Conservation (phyloP, 75 land plant species). For the Selaginella tamariscina region DNA sequence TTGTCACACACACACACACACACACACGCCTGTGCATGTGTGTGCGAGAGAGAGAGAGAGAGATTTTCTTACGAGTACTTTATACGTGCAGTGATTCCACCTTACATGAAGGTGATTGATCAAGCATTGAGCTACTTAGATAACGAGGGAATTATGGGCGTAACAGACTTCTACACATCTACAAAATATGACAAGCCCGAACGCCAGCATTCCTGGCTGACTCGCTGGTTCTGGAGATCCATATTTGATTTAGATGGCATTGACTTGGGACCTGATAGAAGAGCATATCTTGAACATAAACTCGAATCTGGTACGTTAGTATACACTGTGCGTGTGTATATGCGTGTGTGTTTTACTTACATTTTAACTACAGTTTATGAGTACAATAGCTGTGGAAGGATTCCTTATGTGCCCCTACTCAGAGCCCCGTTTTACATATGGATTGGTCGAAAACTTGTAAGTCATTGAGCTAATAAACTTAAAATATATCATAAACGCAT, state of each 20-base stretch:
- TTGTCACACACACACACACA: too few relatives aligned
- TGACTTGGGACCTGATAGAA: conserved; percentile 28
- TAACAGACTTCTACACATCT: conserved; percentile 31
- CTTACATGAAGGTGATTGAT: conserved; percentile 25
- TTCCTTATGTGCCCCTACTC: conserved; percentile 28
- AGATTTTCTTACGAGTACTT: too few relatives aligned
- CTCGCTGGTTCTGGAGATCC: conserved; percentile 31
- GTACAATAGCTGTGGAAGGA: conserved; percentile 18
- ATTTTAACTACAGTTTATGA: conserved; percentile 26
- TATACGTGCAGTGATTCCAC: conserved; percentile 26
- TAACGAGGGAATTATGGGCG: conserved; percentile 23
- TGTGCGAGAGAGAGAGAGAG: too few relatives aligned
- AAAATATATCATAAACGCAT: too few relatives aligned
- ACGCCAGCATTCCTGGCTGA: conserved; percentile 21
- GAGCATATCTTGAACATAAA: conserved; percentile 25
- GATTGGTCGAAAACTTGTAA: too few relatives aligned
- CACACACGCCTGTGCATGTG: too few relatives aligned
- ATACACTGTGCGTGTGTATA: not conserved
- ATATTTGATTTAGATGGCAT: conserved; percentile 27
- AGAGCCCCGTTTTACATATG: conserved; percentile 29
- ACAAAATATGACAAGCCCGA: conserved; percentile 19
- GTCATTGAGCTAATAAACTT: too few relatives aligned
- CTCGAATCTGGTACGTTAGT: conserved; percentile 17
- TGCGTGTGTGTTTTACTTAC: not conserved
- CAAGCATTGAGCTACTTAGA: conserved; percentile 25